These are phyloP conservation scores for Euphrasia confusa DNA, from an alignment of 257 asterid genomes.

Conservation along the genomic window DNA sequence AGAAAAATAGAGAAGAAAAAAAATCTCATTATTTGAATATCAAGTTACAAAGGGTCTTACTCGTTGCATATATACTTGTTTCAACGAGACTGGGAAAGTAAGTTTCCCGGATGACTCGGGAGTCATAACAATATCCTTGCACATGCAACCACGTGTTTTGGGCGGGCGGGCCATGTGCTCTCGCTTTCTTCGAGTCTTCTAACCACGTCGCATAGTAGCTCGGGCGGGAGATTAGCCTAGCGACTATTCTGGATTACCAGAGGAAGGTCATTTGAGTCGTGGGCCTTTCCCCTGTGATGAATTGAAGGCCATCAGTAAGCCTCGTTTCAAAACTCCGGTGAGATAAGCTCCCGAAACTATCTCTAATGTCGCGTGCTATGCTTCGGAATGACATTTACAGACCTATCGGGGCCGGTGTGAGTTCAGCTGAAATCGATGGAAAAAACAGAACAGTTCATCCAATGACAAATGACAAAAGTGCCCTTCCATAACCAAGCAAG, in stretches of 20 bases:
- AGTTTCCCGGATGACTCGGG: constrained; percentile 83
- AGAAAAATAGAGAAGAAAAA: not conserved
- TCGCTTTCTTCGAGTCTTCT: constrained; percentile 91
- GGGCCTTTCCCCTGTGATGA: constrained; percentile 74
- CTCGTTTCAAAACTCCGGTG: constrained; percentile 73
- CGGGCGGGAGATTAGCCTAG: constrained; percentile 97
- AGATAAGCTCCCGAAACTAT: constrained; percentile 82
- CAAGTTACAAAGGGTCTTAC: not conserved
- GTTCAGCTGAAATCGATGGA: not conserved
- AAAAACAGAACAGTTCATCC: not conserved
- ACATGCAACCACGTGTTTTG: constrained; percentile 85
- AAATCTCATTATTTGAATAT: not conserved
- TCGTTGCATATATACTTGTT: constrained; percentile 49
- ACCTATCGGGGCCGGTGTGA: constrained; percentile 22
- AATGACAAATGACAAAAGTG: not conserved
- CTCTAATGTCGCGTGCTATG: constrained; percentile 84
- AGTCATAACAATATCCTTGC: constrained; percentile 71
- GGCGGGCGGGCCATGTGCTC: constrained; percentile 86
- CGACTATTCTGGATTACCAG: constrained; percentile 56
- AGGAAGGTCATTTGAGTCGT: constrained; percentile 53
- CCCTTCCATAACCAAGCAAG: no score
- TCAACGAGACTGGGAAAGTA: constrained; percentile 85
- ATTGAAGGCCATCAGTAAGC: constrained; percentile 36
- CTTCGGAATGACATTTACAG: constrained; percentile 86
- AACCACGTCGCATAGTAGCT: constrained; percentile 79